These are phyloP conservation scores for Collybiopsis confluens DNA, from an alignment of 768 basidiomycete genomes.

Conservation along the genomic window DNA sequence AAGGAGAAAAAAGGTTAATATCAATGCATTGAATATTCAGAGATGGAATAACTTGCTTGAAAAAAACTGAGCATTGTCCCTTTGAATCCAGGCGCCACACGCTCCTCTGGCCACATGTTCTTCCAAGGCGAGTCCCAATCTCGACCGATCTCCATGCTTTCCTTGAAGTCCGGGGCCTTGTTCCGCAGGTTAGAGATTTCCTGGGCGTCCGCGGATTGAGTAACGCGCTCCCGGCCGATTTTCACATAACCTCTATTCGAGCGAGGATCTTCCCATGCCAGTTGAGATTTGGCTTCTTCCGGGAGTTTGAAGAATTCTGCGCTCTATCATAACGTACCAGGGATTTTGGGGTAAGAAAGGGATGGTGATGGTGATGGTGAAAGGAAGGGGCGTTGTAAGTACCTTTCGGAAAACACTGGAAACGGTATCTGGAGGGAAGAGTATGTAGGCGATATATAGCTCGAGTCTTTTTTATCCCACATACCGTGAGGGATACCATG, in stretches of 20 bases:
- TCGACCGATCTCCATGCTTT: conserved; percentile 85
- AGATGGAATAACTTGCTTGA: no score
- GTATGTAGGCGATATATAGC: neutral
- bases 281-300: conserved; percentile 52
- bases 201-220: conserved; percentile 60
- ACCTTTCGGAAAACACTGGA: conserved; percentile 66
- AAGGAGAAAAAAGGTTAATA: no score
- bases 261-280: conserved; percentile 83
- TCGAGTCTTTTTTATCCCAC: conserved; percentile 8
- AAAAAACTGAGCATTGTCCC: conserved; percentile 73
- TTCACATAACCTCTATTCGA: conserved; percentile 83
- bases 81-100: conserved; percentile 63
- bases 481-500: conserved; percentile 62
- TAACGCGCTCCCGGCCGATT: conserved; percentile 79
- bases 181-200: conserved; percentile 74
- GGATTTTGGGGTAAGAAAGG: no score
- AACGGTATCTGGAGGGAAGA: conserved; percentile 35
- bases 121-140: conserved; percentile 77
- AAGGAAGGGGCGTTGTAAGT: no score
- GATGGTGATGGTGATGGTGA: no score
- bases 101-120: conserved; percentile 76
- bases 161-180: conserved; percentile 78
- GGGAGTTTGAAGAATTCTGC: conserved; percentile 72
- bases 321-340: conserved; percentile 50
- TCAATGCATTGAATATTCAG: no score